A percentile compares a stretch with the other conserved stretches of the same genome.
Conservation (phyloP, 805 yeast genomes). For the Saccharomycopsis amapae region DNA sequence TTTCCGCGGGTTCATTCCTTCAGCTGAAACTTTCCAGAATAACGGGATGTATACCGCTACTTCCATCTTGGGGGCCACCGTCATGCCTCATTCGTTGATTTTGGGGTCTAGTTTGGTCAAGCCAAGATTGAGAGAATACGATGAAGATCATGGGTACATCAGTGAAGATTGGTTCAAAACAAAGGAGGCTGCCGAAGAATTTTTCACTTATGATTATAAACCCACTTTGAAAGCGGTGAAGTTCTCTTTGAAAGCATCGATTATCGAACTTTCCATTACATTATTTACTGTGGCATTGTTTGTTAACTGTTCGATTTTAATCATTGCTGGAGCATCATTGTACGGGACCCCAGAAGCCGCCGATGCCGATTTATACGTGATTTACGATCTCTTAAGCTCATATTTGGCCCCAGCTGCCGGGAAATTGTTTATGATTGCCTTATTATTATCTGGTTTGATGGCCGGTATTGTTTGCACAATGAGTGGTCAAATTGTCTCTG, state of each 20-base stretch:
- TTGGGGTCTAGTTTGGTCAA: slow-evolving; percentile 87
- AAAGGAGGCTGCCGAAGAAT: slow-evolving; percentile 30
- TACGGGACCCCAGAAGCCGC: slow-evolving; percentile 62
- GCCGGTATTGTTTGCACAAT: slow-evolving; percentile 92
- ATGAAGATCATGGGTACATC: slow-evolving; percentile 15
- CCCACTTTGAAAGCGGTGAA: slow-evolving; percentile 71
- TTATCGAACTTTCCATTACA: slow-evolving; percentile 62
- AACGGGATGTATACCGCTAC: slow-evolving; percentile 67
- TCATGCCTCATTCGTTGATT: slow-evolving; percentile 89
- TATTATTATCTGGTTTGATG: slow-evolving; percentile 78
- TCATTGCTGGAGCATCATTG: slow-evolving; percentile 75
- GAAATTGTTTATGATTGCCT: slow-evolving; percentile 74
- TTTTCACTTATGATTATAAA: slow-evolving; percentile 42
- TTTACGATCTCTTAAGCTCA: slow-evolving; percentile 54
- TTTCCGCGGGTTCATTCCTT: slow-evolving; percentile 28
- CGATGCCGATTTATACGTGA: slow-evolving; percentile 76
- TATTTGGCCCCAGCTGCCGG: slow-evolving; percentile 74
- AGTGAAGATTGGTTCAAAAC: slow-evolving; percentile 14
- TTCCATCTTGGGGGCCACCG: slow-evolving; percentile 88
- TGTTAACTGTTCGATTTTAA: slow-evolving; percentile 75
- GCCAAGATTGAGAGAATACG: slow-evolving; percentile 74
- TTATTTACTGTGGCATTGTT: slow-evolving; percentile 76
- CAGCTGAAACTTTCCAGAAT: slow-evolving; percentile 39
- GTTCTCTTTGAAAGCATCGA: slow-evolving; percentile 65
- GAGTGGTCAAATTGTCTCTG: slow-evolving; percentile 85